Conservation (phyloP, 2,329 filamentous ascomycete species). For the Capronia americana region DNA sequence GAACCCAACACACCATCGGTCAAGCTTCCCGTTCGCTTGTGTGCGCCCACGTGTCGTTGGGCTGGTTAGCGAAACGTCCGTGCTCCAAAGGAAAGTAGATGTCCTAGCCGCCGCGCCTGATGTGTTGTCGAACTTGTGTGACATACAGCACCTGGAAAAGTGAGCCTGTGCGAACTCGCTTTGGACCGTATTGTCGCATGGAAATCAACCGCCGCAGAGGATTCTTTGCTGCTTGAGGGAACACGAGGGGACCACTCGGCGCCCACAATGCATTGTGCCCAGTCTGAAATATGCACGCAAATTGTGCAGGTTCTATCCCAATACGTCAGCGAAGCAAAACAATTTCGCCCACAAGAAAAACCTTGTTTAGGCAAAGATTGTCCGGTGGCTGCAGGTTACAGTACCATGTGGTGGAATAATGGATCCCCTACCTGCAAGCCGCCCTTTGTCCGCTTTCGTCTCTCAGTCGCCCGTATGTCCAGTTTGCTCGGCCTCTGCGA, state of each 20-base stretch:
- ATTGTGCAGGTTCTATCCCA: conserved; percentile 31
- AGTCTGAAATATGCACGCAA: conserved; percentile 33
- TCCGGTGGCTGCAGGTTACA: background rate
- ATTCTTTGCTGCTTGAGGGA: conserved; percentile 6
- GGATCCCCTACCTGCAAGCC: background rate
- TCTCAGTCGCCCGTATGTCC: background rate
- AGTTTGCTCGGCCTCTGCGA: background rate
- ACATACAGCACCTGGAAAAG: conserved; percentile 7
- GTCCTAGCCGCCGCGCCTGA: conserved; percentile 1
- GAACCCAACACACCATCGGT: conserved; percentile 31
- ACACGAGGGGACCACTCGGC: background rate
- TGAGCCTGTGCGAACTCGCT: background rate
- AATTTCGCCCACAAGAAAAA: conserved; percentile 13
- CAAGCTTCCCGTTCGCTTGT: conserved; percentile 28
- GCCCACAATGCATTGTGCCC: conserved; percentile 21
- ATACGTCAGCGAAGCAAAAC: conserved; percentile 26
- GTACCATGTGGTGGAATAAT: conserved; percentile 18
- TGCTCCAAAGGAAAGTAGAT: conserved; percentile 1
- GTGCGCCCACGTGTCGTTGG: conserved; percentile 33
- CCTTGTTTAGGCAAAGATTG: conserved; percentile 12
- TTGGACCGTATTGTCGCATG: background rate
- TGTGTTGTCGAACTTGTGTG: conserved; percentile 12
- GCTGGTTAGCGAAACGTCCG: conserved; percentile 12
- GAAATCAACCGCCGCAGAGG: background rate
- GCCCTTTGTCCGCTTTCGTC: background rate